Base-by-base conservation (phyloP, 2,329 filamentous ascomycete genomes). In the Venturia pyrina region DNA sequence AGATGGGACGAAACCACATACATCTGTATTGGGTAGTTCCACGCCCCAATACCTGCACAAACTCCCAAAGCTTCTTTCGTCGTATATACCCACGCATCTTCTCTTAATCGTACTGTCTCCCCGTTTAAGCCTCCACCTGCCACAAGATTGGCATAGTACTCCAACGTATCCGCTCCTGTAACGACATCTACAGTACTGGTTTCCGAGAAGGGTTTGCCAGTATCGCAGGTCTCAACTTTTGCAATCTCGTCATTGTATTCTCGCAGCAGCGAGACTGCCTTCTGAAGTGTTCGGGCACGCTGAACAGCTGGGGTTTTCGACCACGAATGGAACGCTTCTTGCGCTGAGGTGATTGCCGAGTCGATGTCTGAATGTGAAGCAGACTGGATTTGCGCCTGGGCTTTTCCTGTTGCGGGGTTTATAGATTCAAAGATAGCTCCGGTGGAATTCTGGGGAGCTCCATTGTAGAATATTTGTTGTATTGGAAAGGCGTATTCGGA, bases 21-120 rank as follows among this genome's bases (percentile, higher is more conserved):
- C 53, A 96, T 96, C 75, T 96, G 91, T 69, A 96, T 89, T 15
- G 91, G 91, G 74, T 96, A 96, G 77, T 96, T 96, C 91, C 91
- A 96, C 17, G 91, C 91, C 65, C 91, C 91, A 70, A 96, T 96
- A 66, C 90, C 91, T 17, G 85, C 91, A 74, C 91, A 96, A 17
- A 95, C 90, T 34, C 91, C 91, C 21, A 96, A 79, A 5, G 91
- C 83, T 70, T 90, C 89, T 75, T 95, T 93, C 72, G 86, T 88
- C 13, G 89, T 93, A 76, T 93, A 91, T 46, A 95, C 86, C 84
- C 88, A 92, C 4, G 91, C 90, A 70, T 91, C 87, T 63, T 87
- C 81, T 48, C 91, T 83, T 53, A 96, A 80, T 66, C 87, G 85
- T 61, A 87, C 87, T 24, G 89, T 89, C 76, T 93, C 90, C 67